Evolutionary conservation across 192 early-diverging fungal species (phyloP).

Genomic region (Dispira parvispora): DNA sequence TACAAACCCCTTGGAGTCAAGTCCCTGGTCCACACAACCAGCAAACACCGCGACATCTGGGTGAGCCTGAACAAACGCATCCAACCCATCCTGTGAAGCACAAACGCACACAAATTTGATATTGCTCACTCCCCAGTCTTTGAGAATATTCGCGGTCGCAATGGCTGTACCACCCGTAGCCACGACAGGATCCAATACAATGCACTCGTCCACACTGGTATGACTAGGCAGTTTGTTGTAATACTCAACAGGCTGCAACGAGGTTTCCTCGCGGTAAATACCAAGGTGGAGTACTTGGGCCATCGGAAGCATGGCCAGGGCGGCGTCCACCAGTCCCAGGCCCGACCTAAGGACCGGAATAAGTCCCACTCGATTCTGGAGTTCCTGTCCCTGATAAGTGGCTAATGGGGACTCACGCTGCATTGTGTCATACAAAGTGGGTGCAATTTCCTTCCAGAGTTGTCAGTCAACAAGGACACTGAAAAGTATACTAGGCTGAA

Average conservation of each 20-base stretch:
- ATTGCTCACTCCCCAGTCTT: constrained; percentile 56
- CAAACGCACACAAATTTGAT: constrained; percentile 57
- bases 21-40: constrained; percentile 35
- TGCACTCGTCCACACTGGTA: constrained; percentile 46
- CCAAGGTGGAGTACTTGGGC: constrained; percentile 66
- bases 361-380: constrained; percentile 29
- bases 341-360: constrained; percentile 51
- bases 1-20: constrained; percentile 39
- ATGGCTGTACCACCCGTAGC: constrained; percentile 68
- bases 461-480: too few species aligned
- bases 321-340: constrained; percentile 30
- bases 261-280: constrained; percentile 61
- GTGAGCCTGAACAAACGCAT: constrained; percentile 21
- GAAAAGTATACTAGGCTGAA: too few species aligned
- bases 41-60: constrained; percentile 40
- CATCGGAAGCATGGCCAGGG: constrained; percentile 41
- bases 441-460: too few species aligned
- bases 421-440: too few species aligned
- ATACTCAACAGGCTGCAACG: constrained; percentile 78
- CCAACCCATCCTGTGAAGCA: constrained; percentile 33
- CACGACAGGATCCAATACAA: constrained; percentile 68
- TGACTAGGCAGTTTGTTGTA: constrained; percentile 73
- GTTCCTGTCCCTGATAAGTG: constrained; percentile 19
- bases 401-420: constrained; percentile 32
- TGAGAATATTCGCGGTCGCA: constrained; percentile 56